Evolutionary conservation across 2,329 filamentous ascomycete species (phyloP), one percentile per base, ranked within the genome.

Genomic region (Colletotrichum sp.): DNA sequence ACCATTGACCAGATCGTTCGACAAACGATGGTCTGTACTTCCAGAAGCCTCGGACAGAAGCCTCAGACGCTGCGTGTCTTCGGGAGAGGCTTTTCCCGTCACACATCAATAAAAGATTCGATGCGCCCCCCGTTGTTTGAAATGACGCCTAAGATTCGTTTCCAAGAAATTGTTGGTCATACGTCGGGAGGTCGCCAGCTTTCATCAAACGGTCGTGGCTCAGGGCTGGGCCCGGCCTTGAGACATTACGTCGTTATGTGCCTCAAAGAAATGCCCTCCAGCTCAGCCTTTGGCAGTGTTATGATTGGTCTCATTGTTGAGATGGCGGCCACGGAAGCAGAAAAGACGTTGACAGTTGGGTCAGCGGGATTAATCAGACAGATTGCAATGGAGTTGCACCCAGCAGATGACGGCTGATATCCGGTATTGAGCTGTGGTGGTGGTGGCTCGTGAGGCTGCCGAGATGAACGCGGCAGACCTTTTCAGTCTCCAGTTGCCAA

Each of bases 181-280:
- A 55, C 55, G 28, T 24, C 48, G n/a, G 32, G 59, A 43, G 28
- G 30, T 21, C 38, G 26, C 21, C 48, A 36, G 58, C 38, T 43
- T 32, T 36, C 12, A 58, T 68, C 61, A 61, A 75, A 73, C 69
- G 69, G 73, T 63, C 58, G 56, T 73, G 72, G 61, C 69, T 74
- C 61, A 67, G 43, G 69, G 73, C 62, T 74, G 62, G 69, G n/a
- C 69, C 55, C 63, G 38, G 38, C 32, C 26, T 66, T 48, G 61
- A 74, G 69, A 74, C 62, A 72, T 58, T 66, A 72, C 62, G 69
- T 67, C 56, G 69, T 43, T 56, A 55, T 66, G 56, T 73, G 63
- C 69, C 34, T 64, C 69, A 14, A 34, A 58, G 28, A 55, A 68
- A 62, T 34, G 28, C 28, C 28, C n/a, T 32, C 26, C 71, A 69